Evolutionary conservation across 1,139 yeast genomes (phyloP).

Genomic region (Hansenula sp.): DNA sequence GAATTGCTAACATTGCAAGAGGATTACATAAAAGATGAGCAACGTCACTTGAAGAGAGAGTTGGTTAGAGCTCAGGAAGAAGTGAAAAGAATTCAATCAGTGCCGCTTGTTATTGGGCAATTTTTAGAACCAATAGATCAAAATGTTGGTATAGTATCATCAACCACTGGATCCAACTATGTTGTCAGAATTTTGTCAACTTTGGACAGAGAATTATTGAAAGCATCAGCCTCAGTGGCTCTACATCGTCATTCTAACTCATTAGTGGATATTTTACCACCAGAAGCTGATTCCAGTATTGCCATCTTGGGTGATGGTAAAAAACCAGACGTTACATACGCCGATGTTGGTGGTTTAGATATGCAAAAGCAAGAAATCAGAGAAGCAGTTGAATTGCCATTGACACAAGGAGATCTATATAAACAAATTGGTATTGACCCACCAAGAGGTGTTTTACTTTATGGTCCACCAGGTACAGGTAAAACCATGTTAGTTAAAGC

Average conservation of each 20-base stretch:
- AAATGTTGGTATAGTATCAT: conserved; percentile 92
- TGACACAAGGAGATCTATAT: conserved; percentile 93
- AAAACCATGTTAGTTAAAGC: conserved; percentile 99
- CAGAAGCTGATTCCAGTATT: conserved; percentile 96
- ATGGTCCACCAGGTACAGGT: conserved; percentile 99
- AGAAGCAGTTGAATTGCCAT: conserved; percentile 96
- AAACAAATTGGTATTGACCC: conserved; percentile 99
- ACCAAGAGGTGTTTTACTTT: conserved; percentile 93
- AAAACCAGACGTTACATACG: conserved; percentile 77
- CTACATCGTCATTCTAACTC: conserved; percentile 98
- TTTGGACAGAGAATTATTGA: conserved; percentile 87
- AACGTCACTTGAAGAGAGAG: conserved; percentile 92
- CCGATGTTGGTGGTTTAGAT: conserved; percentile 97
- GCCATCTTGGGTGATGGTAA: conserved; percentile 93
- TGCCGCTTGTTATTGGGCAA: conserved; percentile 97
- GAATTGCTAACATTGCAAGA: conserved; percentile 84
- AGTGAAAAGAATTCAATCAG: conserved; percentile 94
- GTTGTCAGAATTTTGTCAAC: conserved; percentile 94
- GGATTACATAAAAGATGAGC: conserved; percentile 96
- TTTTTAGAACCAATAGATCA: conserved; percentile 97
- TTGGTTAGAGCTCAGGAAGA: conserved; percentile 96
- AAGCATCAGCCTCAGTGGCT: conserved; percentile 94
- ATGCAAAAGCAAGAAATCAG: conserved; percentile 99
- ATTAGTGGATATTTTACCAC: conserved; percentile 93
- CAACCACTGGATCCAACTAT: conserved; percentile 96